phyloP scores from a whole-genome alignment of 2,329 filamentous ascomycete genomes.

The Drechslerella dactyloides region DNA sequence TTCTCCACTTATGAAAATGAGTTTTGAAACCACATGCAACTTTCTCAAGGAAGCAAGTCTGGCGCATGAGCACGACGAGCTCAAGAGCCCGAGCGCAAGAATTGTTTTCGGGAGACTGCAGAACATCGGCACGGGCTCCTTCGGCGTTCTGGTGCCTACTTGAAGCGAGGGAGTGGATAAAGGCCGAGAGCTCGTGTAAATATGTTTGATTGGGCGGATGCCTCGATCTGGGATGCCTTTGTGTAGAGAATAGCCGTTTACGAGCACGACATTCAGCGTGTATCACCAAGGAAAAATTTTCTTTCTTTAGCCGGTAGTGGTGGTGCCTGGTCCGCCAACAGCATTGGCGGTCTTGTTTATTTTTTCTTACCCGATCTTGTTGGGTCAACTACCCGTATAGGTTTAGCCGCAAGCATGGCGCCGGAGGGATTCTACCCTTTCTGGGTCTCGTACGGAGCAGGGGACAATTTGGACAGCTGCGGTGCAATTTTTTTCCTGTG shows the following conservation, averaged over 20 bases:
- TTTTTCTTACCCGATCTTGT: background rate
- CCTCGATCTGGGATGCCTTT: too few species aligned
- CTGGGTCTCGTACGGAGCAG: too few species aligned
- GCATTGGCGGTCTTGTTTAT: background rate
- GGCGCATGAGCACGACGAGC: conserved; percentile 86
- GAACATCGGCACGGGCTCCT: conserved; percentile 77
- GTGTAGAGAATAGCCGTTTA: too few species aligned
- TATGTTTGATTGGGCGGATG: background rate
- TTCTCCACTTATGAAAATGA: conserved; percentile 97
- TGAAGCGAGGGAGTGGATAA: background rate
- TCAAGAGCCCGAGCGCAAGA: conserved; percentile 81
- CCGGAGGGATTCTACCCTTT: too few species aligned
- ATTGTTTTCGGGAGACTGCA: conserved; percentile 86
- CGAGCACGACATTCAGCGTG: background rate
- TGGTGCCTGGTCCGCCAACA: background rate
- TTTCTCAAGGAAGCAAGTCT: conserved; percentile 92
- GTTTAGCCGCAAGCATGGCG: too few species aligned
- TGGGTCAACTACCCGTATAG: background rate
- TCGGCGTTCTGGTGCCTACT: conserved; percentile 40
- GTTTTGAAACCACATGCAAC: conserved; percentile 94
- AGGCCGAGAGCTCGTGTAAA: background rate
- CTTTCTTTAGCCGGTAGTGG: background rate
- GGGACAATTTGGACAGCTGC: too few species aligned
- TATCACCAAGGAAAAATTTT: background rate
- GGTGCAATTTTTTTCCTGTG: too few species aligned